Evolutionary conservation across 1,284 basidiomycete species (phyloP).

Genomic region (Vanrija pseudolonga): DNA sequence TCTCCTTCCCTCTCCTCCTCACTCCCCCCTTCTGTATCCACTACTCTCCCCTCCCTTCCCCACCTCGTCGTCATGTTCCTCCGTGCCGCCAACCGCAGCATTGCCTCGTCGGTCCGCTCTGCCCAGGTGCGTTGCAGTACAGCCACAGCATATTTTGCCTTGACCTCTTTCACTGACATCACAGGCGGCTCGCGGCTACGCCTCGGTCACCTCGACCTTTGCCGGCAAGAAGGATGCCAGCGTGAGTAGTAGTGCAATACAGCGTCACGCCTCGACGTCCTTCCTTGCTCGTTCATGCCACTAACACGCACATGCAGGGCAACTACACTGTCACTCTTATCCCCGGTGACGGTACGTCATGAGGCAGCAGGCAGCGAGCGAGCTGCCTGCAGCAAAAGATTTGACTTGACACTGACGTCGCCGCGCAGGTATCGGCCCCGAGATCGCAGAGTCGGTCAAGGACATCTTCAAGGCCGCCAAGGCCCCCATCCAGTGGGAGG

Average conservation of each 20-base stretch:
- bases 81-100: slow-evolving; percentile 25
- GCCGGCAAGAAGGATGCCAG: slow-evolving; percentile 80
- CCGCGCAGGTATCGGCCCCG: slow-evolving; percentile 84
- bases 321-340: slow-evolving; percentile 66
- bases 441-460: slow-evolving; percentile 95
- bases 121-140: slow-evolving; percentile 28
- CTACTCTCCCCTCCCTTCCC: slow-evolving; percentile 1
- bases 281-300: background rate
- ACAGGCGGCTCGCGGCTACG: slow-evolving; percentile 35
- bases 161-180: slow-evolving; percentile 10
- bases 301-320: slow-evolving; percentile 60
- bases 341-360: slow-evolving; percentile 35
- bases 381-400: too few species aligned
- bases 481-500: slow-evolving; percentile 97
- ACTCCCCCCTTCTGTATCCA: slow-evolving; percentile 1
- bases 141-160: background rate
- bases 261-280: too few species aligned
- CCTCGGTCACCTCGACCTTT: slow-evolving; percentile 68
- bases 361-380: background rate
- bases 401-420: background rate
- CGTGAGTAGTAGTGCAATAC: slow-evolving; percentile 55
- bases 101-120: slow-evolving; percentile 29
- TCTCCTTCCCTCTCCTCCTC: background rate
- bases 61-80: slow-evolving; percentile 25
- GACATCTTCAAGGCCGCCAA: slow-evolving; percentile 85